These are phyloP conservation scores for Ophiostoma perfectum DNA, from an alignment of 2,329 filamentous ascomycete genomes.

Conservation along the genomic window DNA sequence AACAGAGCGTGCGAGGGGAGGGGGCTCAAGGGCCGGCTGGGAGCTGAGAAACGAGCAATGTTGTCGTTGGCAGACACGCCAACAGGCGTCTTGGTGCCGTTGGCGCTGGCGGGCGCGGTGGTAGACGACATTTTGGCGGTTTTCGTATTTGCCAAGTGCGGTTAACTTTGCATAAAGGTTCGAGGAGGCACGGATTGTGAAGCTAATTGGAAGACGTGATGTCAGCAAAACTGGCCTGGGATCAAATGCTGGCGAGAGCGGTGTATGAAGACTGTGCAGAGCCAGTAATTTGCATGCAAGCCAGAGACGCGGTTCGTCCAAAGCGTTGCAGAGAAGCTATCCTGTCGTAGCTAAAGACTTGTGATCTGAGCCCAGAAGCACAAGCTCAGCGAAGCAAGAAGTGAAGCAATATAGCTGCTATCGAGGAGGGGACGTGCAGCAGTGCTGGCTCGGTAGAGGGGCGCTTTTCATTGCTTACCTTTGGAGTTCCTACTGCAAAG, in stretches of 20 bases:
- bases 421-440: background rate
- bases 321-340: background rate
- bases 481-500: constrained; percentile 1
- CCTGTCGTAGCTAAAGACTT: background rate
- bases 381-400: background rate
- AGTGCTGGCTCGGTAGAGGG: background rate
- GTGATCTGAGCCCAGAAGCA: background rate
- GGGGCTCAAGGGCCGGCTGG: constrained; percentile 87
- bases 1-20: constrained; percentile 85
- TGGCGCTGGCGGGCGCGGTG: constrained; percentile 46
- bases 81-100: constrained; percentile 44
- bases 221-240: background rate
- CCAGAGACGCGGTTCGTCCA: background rate
- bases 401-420: background rate
- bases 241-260: background rate
- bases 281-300: background rate
- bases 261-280: background rate
- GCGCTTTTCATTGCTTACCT: background rate
- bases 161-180: constrained; percentile 11
- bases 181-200: background rate
- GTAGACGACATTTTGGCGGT: constrained; percentile 48
- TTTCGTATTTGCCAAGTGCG: constrained; percentile 8
- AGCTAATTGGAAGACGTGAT: background rate
- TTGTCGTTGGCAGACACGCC: constrained; percentile 87
- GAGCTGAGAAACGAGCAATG: constrained; percentile 91